These are phyloP conservation scores for Candida krabiensis DNA, from an alignment of 805 yeast genomes.

Conservation along the genomic window DNA sequence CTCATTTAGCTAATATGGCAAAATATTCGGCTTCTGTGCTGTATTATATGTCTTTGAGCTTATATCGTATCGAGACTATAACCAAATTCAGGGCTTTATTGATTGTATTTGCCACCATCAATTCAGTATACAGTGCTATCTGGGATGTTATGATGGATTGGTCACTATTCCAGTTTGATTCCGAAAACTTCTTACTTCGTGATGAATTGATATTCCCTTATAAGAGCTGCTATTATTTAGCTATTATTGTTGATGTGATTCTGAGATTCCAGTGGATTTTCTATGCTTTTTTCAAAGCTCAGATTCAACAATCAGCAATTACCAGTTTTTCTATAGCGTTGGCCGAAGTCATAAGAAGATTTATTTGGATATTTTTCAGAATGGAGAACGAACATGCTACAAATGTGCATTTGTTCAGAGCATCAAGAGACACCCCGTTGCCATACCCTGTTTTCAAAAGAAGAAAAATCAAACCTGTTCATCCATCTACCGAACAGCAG, in stretches of 20 bases:
- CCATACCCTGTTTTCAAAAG: constrained; percentile 61
- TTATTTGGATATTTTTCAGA: constrained; percentile 88
- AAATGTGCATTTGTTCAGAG: constrained; percentile 80
- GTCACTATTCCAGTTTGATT: constrained; percentile 74
- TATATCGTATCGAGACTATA: constrained; percentile 65
- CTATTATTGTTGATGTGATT: constrained; percentile 70
- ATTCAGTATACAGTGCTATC: constrained; percentile 63
- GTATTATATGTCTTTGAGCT: constrained; percentile 72
- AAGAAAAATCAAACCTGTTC: background rate
- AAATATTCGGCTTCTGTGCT: constrained; percentile 70
- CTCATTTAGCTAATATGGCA: constrained; percentile 85
- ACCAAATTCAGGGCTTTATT: constrained; percentile 52
- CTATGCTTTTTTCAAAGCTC: constrained; percentile 73
- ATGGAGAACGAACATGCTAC: constrained; percentile 96
- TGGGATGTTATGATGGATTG: constrained; percentile 98
- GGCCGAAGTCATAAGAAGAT: constrained; percentile 80
- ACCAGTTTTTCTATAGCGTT: constrained; percentile 82
- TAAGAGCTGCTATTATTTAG: constrained; percentile 66
- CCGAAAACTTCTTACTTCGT: constrained; percentile 60
- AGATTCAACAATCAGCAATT: constrained; percentile 83
- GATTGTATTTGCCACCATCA: constrained; percentile 70
- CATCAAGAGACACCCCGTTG: constrained; percentile 81
- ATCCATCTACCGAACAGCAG: background rate
- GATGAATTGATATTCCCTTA: constrained; percentile 65
- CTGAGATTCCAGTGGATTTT: constrained; percentile 91